Percentiles rank a stretch among this genome's conserved stretches.
Evolutionary conservation across 1,139 yeast species (phyloP).

Genomic region (Pichia sp.): DNA sequence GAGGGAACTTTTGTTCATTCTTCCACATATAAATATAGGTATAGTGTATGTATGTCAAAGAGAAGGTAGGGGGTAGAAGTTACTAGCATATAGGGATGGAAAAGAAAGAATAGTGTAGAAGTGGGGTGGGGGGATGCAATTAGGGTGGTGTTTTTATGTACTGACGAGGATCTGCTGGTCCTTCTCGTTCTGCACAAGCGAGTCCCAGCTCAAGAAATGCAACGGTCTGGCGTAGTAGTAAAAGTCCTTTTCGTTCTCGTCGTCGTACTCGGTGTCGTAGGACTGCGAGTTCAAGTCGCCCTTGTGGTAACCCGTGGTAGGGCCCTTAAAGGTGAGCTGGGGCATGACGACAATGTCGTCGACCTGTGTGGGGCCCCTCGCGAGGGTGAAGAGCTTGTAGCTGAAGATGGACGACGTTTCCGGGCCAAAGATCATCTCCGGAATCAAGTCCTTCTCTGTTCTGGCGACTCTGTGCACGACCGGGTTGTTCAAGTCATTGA

Average conservation of each 20-base stretch:
- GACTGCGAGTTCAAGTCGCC: slow-evolving; percentile 16
- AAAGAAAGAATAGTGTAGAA: neutral
- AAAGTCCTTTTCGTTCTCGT: slow-evolving; percentile 23
- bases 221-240: slow-evolving; percentile 29
- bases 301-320: slow-evolving; percentile 15
- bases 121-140: neutral
- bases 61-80: neutral
- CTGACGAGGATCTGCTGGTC: neutral
- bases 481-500: slow-evolving; percentile 52
- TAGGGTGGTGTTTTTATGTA: neutral
- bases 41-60: neutral
- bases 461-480: slow-evolving; percentile 64
- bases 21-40: neutral
- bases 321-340: slow-evolving; percentile 27
- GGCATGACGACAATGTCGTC: slow-evolving; percentile 70
- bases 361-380: slow-evolving; percentile 60
- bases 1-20: neutral
- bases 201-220: slow-evolving; percentile 25
- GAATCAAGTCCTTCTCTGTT: slow-evolving; percentile 38
- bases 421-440: slow-evolving; percentile 28
- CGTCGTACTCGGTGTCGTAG: slow-evolving; percentile 26
- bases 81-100: neutral
- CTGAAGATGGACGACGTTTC: slow-evolving; percentile 23
- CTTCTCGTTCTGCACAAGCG: slow-evolving; percentile 6
- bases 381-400: slow-evolving; percentile 68